Evolutionary conservation across 768 basidiomycete species (phyloP), one percentile per base, ranked within the genome.

Genomic region (Amanita thiersii): DNA sequence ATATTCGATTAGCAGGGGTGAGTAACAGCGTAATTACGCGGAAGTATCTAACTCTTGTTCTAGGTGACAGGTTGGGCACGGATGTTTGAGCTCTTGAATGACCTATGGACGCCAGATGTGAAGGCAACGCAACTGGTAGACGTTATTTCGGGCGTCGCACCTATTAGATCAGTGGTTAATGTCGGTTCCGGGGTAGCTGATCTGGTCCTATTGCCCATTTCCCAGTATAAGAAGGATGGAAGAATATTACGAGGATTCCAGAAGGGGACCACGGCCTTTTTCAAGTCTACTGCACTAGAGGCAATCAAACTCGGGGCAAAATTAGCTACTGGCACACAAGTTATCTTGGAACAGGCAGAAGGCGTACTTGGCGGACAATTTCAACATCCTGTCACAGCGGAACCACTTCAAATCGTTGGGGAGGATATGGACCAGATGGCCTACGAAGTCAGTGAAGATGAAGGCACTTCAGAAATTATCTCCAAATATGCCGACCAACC

Each of bases 101-200:
- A 98, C 54, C 67, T 98, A 18, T 99, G 96, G 96, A 97, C 96
- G 0, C 96, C 96, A 3, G 96, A 99, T 59, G 96, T 99, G 39
- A 98, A 97, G 59, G 92, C 96, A 9, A 97, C 96, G 6, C 96
- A 99, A 56, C 75, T 99, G 8, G 89, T 89, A 11, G 94, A 98
- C 49, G 88, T 99, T 37, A 87, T 99, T 40, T 93, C 93, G 17
- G 96, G 96, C 4, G 91, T 98, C 2, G 77, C 92, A 8, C 96
- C 96, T 1, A 93, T 99, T 47, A 85, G 93, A 12, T 97, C 93
- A 0, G 74, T 97, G 47, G 94, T 99, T 51, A 97, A 98, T 49
- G 92, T 98, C 39, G 96, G 96, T 9, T 90, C 91, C 12, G 96
- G 96, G 10, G 83, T 98, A 12, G 96, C 93, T 1, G 94, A 99